Percentiles rank a stretch among this genome's conserved stretches.
Conservation (phyloP, 2,329 filamentous ascomycete genomes). For the Didymella pomorum region DNA sequence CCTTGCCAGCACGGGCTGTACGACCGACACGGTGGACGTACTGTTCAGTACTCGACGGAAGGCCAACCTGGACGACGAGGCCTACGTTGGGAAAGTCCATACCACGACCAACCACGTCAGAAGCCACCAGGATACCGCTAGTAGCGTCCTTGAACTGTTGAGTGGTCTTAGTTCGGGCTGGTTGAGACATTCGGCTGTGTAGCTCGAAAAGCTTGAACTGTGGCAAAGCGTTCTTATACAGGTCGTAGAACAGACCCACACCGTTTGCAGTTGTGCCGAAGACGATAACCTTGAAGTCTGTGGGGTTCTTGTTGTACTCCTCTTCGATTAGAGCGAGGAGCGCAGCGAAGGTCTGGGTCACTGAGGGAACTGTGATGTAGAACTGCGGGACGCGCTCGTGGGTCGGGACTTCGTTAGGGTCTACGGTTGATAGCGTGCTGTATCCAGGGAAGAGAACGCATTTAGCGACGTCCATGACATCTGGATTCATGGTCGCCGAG, state of each 20-base stretch:
- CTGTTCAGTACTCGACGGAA: conserved; percentile 61
- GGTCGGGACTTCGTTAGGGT: conserved; percentile 55
- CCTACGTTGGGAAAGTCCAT: conserved; percentile 63
- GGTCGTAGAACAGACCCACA: conserved; percentile 53
- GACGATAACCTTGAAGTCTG: conserved; percentile 57
- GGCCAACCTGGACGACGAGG: conserved; percentile 58
- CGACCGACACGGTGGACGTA: conserved; percentile 54
- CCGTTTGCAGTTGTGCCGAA: conserved; percentile 59
- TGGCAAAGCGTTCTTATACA: conserved; percentile 47
- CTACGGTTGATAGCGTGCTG: conserved; percentile 55
- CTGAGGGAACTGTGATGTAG: conserved; percentile 54
- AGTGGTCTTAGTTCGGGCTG: conserved; percentile 53
- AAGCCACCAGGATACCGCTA: conserved; percentile 61
- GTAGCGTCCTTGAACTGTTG: conserved; percentile 55
- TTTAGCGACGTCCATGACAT: conserved; percentile 56
- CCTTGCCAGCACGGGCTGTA: conserved; percentile 54
- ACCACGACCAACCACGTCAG: conserved; percentile 57
- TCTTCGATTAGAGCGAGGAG: conserved; percentile 56
- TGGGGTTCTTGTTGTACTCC: conserved; percentile 51
- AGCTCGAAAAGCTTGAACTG: conserved; percentile 53
- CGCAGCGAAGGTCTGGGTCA: conserved; percentile 56
- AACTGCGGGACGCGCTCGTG: conserved; percentile 60
- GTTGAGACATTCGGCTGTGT: conserved; percentile 56
- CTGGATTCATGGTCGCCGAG: conserved; percentile 56
- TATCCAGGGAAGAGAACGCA: conserved; percentile 55